A percentile compares a stretch with the other conserved stretches of the same genome.
These are phyloP conservation scores for Gentiana straminea DNA, from an alignment of 257 asterid genomes.

Conservation along the genomic window DNA sequence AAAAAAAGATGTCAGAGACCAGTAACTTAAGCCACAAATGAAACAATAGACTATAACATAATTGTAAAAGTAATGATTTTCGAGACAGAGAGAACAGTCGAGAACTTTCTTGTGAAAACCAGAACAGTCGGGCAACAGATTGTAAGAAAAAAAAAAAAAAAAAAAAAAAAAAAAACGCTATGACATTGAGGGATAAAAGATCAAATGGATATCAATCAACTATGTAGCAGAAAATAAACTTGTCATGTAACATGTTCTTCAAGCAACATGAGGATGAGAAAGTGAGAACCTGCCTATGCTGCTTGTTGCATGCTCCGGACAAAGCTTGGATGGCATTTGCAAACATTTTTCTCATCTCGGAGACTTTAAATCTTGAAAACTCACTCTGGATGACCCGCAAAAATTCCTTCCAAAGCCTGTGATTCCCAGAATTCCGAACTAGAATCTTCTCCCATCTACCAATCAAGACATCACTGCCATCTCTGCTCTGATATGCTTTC, in stretches of 20 bases:
- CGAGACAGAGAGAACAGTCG: no score
- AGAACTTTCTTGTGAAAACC: no score
- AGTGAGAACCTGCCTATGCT: conserved; percentile 97
- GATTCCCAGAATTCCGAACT: conserved; percentile 63
- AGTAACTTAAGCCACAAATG: conserved; percentile 13
- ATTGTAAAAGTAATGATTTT: not conserved
- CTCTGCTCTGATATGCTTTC: conserved; percentile 78
- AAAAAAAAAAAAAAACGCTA: not conserved
- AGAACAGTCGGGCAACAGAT: not conserved
- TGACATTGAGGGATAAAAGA: not conserved
- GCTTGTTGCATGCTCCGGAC: conserved; percentile 79
- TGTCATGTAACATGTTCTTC: not conserved
- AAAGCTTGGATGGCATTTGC: conserved; percentile 86
- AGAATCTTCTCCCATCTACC: conserved; percentile 90
- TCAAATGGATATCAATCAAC: not conserved
- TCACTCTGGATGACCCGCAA: conserved; percentile 71
- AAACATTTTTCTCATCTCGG: conserved; percentile 86
- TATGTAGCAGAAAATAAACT: no score
- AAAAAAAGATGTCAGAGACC: conserved; percentile 11
- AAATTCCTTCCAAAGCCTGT: conserved; percentile 86
- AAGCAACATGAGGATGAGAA: conserved; percentile 14
- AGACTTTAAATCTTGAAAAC: conserved; percentile 90
- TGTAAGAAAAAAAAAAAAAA: no score
- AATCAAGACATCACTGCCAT: conserved; percentile 55
- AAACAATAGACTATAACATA: not conserved